Base-by-base conservation (phyloP, 2,329 filamentous ascomycete genomes). In the Colletotrichum cuscutae region DNA sequence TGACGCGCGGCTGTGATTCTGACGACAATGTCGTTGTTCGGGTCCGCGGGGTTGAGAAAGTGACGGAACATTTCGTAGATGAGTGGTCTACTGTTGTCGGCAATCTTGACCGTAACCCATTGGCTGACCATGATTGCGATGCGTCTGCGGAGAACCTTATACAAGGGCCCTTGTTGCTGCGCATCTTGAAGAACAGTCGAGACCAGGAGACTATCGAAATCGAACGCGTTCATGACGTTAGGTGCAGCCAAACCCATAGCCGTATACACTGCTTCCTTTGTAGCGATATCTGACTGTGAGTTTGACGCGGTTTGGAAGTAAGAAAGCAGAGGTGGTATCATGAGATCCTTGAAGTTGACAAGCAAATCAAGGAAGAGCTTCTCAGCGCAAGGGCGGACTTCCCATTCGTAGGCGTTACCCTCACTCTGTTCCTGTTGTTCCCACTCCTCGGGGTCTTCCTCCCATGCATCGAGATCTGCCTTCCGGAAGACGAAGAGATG, bases 401-500 rank as follows among this genome's bases (percentile, higher is more conserved):
- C 94, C 85, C 95, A 98, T 78, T 98, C 95, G 89, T 94, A 98
- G 1, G 93, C 94, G 76, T 95, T 94, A 46, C 93, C 92, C 72
- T 94, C 90, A 73, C 92, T 93, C 78, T 97, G 95, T 84, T 98
- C 95, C 77, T 93, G 91, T 75, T 94, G 92, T 81, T 98, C 96
- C 95, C 97, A 99, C 66, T 97, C 95, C 81, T 99, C 95, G 0
- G 96, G 95, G 71, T 98, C 95, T 79, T 97, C 93, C 79, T 97
- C 93, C 97, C 97, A 99, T 71, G 95, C 93, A 74, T 95, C 91
- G 1, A 98, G 89, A 81, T 99, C 97, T 64, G 91, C 91, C 72
- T 93, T 90, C 42, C 95, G 91, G 81, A 98, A 97, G 49, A 97
- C 89, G 80, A 99, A 97, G 76, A 98, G 94, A 77, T 93, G 92